A percentile compares a stretch with the other conserved stretches of the same genome.
Evolutionary conservation across 1,284 basidiomycete species (phyloP).

Genomic region (Thecaphora frezii): DNA sequence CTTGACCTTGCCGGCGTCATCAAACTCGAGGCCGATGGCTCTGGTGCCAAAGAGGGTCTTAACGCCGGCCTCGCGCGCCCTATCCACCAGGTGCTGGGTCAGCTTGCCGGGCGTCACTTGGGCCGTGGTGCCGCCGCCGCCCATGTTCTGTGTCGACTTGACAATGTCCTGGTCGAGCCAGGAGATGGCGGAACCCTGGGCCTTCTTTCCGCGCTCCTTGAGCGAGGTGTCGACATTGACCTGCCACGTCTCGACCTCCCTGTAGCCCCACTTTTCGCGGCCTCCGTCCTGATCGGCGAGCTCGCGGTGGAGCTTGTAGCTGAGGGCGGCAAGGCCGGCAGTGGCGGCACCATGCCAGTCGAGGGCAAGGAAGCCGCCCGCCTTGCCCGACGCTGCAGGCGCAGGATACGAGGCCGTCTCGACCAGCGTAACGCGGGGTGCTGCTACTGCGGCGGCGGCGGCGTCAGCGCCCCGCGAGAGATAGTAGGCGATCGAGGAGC

Average conservation of each 20-base stretch:
- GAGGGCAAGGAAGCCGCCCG: conserved; percentile 84
- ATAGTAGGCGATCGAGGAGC: conserved; percentile 80
- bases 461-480: conserved; percentile 57
- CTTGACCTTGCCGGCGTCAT: conserved; percentile 19
- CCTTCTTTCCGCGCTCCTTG: conserved; percentile 12
- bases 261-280: conserved; percentile 77
- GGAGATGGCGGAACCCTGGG: conserved; percentile 26
- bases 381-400: conserved; percentile 77
- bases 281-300: conserved; percentile 75
- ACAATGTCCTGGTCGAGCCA: conserved; percentile 58
- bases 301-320: conserved; percentile 76
- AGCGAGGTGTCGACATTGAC: conserved; percentile 39
- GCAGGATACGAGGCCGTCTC: conserved; percentile 71
- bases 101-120: conserved; percentile 81
- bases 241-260: conserved; percentile 64
- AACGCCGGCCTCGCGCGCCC: conserved; percentile 61
- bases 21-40: conserved; percentile 37
- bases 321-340: conserved; percentile 69
- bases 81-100: conserved; percentile 73
- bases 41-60: conserved; percentile 58
- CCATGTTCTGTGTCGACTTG: conserved; percentile 50
- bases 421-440: conserved; percentile 64
- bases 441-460: conserved; percentile 8
- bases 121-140: conserved; percentile 66
- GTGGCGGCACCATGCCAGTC: conserved; percentile 67